A percentile compares a stretch with the other conserved stretches of the same genome.
These are phyloP conservation scores for Byssothecium circinans DNA, from an alignment of 2,329 filamentous ascomycete genomes.

Conservation along the genomic window DNA sequence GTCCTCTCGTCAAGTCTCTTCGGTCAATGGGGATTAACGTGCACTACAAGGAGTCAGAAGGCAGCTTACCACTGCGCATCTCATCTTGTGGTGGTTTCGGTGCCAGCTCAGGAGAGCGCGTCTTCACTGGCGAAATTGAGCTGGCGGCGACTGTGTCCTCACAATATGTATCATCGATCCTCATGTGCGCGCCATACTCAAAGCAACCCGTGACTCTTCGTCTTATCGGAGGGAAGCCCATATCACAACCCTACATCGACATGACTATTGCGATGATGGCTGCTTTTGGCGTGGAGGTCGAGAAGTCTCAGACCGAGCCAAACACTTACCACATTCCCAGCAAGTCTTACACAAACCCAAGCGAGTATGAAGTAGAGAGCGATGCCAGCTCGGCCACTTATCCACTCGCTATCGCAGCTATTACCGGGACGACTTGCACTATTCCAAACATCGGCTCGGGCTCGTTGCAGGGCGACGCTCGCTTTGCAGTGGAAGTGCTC, in stretches of 20 bases:
- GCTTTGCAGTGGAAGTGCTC: slow-evolving; percentile 88
- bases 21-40: slow-evolving; percentile 84
- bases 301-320: slow-evolving; percentile 73
- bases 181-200: slow-evolving; percentile 96
- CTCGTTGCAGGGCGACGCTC: slow-evolving; percentile 91
- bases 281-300: slow-evolving; percentile 81
- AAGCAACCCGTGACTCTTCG: slow-evolving; percentile 89
- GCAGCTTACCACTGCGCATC: slow-evolving; percentile 82
- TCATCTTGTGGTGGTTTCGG: slow-evolving; percentile 62
- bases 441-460: slow-evolving; percentile 92
- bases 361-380: slow-evolving; percentile 88
- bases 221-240: slow-evolving; percentile 93
- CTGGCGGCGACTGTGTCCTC: slow-evolving; percentile 94
- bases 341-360: slow-evolving; percentile 78
- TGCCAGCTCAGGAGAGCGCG: slow-evolving; percentile 68
- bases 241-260: slow-evolving; percentile 95
- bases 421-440: slow-evolving; percentile 93
- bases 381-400: slow-evolving; percentile 98
- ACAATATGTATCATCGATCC: slow-evolving; percentile 96
- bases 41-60: slow-evolving; percentile 79
- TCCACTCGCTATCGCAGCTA: slow-evolving; percentile 88
- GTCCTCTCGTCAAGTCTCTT: slow-evolving; percentile 87
- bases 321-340: slow-evolving; percentile 94
- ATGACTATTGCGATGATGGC: slow-evolving; percentile 99
- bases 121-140: slow-evolving; percentile 74